Evolutionary conservation across 148 eudicot species (phyloP), one percentile per base, ranked within the genome.

Genomic region (Rhododendron mucronatum): DNA sequence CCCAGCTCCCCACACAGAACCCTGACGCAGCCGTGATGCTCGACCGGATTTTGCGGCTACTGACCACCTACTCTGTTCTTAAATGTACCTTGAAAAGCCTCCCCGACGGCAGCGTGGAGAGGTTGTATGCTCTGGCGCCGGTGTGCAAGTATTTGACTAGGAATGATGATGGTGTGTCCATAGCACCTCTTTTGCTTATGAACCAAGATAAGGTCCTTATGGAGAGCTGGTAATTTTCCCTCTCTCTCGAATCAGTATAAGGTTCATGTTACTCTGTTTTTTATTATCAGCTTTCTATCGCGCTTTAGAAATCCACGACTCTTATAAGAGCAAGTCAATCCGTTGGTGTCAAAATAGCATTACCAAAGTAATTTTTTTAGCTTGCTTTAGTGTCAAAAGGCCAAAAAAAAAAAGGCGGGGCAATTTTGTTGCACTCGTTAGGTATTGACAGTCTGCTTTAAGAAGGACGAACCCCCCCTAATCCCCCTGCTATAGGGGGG

Each of bases 131-230:
- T 28, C 88, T 93, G 21, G 96, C 95, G 4, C 96, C 96, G n/a
- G 97, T 94, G 15, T 92, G 95, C 76, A 88, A 92, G 87, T 94
- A 87, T 90, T 89, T 94, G 94, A 91, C 94, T 18, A 94, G 87
- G 90, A 94, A 96, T 88, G 89, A 86, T 0, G 98, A 93, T 85
- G 98, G 95, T 5, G 98, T 94, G 1, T 87, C 92, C 26, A 69
- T 96, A 86, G 89, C 96, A 13, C 91, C 95, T 80, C 90, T 96
- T 73, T 57, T 92, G 85, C 98, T 96, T 84, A 94, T 96, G 98
- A 93, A 94, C 82, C 98, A 96, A 67, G 98, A 96, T 78, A 96
- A 94, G 86, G 85, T 96, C 50, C 95, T 94, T 78, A 94, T 96
- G 98, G 98, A 96, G 77, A 93, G 98, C 90, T 96, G 98, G 98